Conservation (phyloP, 768 basidiomycete species). For the Lactarius evosmus region DNA sequence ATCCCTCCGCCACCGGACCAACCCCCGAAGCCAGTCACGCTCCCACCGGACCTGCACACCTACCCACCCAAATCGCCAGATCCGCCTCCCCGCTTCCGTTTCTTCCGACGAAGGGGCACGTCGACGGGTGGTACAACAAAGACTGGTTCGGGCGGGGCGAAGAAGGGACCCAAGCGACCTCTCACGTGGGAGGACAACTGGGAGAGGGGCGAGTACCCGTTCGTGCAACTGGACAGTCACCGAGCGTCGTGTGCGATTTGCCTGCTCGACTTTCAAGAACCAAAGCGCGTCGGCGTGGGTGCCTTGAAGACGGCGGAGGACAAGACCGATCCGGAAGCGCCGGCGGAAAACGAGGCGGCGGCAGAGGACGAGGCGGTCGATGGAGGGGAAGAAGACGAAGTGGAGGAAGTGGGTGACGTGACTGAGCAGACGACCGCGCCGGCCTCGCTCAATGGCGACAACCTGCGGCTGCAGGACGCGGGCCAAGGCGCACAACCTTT, state of each 20-base stretch:
- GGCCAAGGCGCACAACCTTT: conserved; percentile 76
- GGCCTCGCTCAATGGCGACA: conserved; percentile 28
- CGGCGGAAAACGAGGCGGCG: not conserved
- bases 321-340: conserved; percentile 6
- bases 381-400: conserved; percentile 33
- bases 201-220: conserved; percentile 75
- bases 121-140: conserved; percentile 18
- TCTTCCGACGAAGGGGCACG: conserved; percentile 32
- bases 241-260: conserved; percentile 84
- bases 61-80: conserved; percentile 57
- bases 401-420: conserved; percentile 34
- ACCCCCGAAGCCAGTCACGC: conserved; percentile 25
- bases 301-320: conserved; percentile 33
- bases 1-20: conserved; percentile 70
- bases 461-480: conserved; percentile 61
- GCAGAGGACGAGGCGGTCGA: conserved; percentile 32
- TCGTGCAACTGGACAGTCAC: conserved; percentile 77
- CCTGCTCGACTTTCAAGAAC: conserved; percentile 81
- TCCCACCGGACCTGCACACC: conserved; percentile 39
- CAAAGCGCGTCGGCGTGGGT: conserved; percentile 40
- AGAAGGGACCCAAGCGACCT: conserved; percentile 32
- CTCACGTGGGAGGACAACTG: conserved; percentile 74
- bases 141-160: conserved; percentile 26
- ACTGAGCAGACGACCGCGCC: conserved; percentile 1
- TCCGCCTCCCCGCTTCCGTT: conserved; percentile 51